Base-by-base conservation (phyloP, 768 basidiomycete species). In the Podaxis carcinomalis region DNA sequence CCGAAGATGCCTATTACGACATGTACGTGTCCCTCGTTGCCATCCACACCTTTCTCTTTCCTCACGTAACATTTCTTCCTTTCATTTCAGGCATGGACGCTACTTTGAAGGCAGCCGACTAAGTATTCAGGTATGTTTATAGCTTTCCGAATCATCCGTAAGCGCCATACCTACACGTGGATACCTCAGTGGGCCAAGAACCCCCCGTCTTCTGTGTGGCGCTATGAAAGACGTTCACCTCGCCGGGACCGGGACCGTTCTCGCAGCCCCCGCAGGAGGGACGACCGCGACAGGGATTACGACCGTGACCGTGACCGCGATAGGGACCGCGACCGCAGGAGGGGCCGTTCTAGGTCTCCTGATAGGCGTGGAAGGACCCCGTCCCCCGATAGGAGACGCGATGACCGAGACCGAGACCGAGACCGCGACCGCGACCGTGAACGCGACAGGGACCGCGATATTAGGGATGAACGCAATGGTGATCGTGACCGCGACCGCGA, bases 381-480 rank as follows among this genome's bases (percentile, higher is more conserved):
- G 28, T 66, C 68, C 11, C 68, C 69, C 13, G 64, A 68, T 39
- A 69, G 67, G 11, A 59, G 68, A 44, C 68, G 68, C 51, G 67
- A 67, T 44, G 69, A 68, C 13, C 59, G 68, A 39, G 74, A 71
- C 60, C 68, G 70, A 39, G 69, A 68, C 13, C 59, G 68, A 39
- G 74, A 68, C 13, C 59, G 68, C 39, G 74, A 71, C 60, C 67
- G 70, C 57, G 67, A 65, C 66, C 58, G 56, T 44, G 47, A 57
- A 19, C 46, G 56, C 25, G 56, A 59, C 55, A 71, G 72, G 57
- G 42, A 44, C 14, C 42, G 42, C 19, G 42, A 44, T 44, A 7
- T 7, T 19, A 78, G 83, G 65, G 83, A 81, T 63, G 82, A 83
- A 51, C 82, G 81, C 68, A 83, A 83, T 50, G 80, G 82, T 65